Evolutionary conservation across 2,329 filamentous ascomycete species (phyloP), one percentile per base, ranked within the genome.

Genomic region (Dactylellina leptospora): DNA sequence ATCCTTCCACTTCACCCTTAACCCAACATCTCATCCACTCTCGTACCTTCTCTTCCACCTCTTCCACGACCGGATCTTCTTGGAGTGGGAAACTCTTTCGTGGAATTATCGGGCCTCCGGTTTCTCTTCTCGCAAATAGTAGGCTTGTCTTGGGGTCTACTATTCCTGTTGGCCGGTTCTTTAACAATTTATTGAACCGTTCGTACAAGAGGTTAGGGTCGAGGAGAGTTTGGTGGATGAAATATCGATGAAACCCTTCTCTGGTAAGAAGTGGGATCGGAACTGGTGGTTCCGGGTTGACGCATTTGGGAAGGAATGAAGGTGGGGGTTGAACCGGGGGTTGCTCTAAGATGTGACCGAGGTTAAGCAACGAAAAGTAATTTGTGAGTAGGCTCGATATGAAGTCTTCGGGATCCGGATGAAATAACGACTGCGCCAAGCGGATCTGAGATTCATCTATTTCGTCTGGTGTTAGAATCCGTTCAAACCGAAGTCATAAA

Each of bases 231-330:
- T 71, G 66, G n/a, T 71, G 66, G 5, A 58, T 47, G 11, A 71
- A 63, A 27, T 71, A 71, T 20, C 58, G 58, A 6, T 53, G 50
- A 16, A 71, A 59, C 5, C 66, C 66, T 6, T 71, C 66, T 9
- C 66, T 56, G 11, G 58, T 63, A 9, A 71, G 25, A 6, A 58
- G 44, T 6, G 66, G 66, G 33, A 71, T 59, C 11, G 66, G 51
- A 10, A 33, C 66, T 8, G 66, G 66, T n/a, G 66, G 66, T 22
- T 55, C 54, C 5, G 66, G 66, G 27, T 71, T 71, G 0, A 63
- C 66, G n/a, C 66, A 71, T 59, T 71, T 71, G 3, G 66, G 66
- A n/a, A 71, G 51, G 33, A 63, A 71, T 1, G 66, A 71, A 53
- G 66, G 66, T 9, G 66, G 66, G 10, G 66, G 66, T 27, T 71